phyloP scores from a whole-genome alignment of 768 basidiomycete species.

The Leccinum longicurvipes region DNA sequence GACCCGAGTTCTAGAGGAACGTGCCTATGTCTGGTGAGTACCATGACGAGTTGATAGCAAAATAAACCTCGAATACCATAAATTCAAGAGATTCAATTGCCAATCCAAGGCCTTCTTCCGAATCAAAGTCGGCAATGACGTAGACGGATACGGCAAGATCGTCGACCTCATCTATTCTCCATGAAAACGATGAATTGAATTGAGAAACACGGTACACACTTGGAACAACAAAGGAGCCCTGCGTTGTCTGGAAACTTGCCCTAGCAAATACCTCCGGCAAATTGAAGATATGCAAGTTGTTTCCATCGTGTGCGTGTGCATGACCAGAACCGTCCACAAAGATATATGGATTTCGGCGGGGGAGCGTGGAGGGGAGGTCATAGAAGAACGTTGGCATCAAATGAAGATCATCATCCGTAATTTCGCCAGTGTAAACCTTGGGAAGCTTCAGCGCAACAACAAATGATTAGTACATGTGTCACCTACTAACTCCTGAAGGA shows the following conservation, averaged over 20 bases:
- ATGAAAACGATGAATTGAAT: conserved; percentile 4
- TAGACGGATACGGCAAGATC: conserved; percentile 47
- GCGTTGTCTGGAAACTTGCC: conserved; percentile 39
- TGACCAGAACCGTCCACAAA: conserved; percentile 45
- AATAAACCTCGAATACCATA: conserved; percentile 43
- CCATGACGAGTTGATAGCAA: not conserved
- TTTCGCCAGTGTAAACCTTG: conserved; percentile 55
- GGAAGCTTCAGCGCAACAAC: not conserved
- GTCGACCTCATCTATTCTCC: conserved; percentile 10
- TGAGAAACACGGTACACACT: conserved; percentile 36
- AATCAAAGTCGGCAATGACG: conserved; percentile 78
- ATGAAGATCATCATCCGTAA: conserved; percentile 51
- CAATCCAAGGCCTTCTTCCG: conserved; percentile 50
- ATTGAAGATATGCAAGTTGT: conserved; percentile 21
- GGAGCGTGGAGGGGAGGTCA: conserved; percentile 71
- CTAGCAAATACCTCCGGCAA: conserved; percentile 29
- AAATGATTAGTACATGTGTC: not conserved
- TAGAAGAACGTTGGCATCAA: conserved; percentile 81
- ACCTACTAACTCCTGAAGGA: conserved; percentile 71
- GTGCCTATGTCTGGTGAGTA: conserved; percentile 33
- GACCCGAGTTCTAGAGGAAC: conserved; percentile 52
- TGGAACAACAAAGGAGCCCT: conserved; percentile 60
- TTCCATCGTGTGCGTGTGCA: conserved; percentile 10
- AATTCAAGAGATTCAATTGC: conserved; percentile 64
- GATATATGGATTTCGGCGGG: conserved; percentile 74